phyloP scores from a whole-genome alignment of 169 alveolate genomes.

The Eimeria acervulina region DNA sequence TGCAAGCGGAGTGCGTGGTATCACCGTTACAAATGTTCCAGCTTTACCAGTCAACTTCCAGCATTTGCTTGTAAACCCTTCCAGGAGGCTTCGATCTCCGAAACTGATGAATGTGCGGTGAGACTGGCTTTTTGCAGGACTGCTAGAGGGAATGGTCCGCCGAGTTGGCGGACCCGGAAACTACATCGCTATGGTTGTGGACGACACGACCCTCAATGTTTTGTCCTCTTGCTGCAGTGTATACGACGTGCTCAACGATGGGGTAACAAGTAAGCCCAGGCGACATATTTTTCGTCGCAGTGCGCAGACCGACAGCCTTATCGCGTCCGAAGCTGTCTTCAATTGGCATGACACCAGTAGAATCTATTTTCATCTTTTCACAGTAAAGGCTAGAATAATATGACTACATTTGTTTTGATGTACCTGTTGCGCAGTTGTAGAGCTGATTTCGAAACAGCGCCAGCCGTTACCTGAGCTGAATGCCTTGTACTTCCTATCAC shows the following conservation, averaged over 20 bases:
- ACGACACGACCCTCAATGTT: constrained; percentile 72
- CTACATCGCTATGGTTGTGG: constrained; percentile 84
- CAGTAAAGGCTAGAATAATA: background rate
- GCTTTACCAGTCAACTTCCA: background rate
- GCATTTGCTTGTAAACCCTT: background rate
- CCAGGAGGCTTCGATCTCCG: background rate
- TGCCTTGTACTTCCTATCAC: constrained; percentile 83
- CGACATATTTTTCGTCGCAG: no score
- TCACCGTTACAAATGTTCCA: background rate
- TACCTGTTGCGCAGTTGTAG: constrained; percentile 72
- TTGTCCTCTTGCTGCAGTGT: constrained; percentile 77
- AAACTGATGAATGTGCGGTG: background rate
- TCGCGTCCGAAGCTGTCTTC: background rate
- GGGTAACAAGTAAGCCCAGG: constrained; percentile 78
- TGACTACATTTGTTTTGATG: background rate
- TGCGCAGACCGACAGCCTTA: background rate
- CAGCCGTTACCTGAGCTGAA: constrained; percentile 85
- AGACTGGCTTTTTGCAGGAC: constrained; percentile 51
- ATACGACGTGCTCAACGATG: constrained; percentile 82
- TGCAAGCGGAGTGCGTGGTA: constrained; percentile 59
- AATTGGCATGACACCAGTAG: background rate
- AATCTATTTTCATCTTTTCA: background rate
- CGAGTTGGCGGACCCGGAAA: constrained; percentile 71
- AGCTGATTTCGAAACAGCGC: constrained; percentile 73
- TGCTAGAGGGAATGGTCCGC: constrained; percentile 83